A percentile compares a stretch with the other conserved stretches of the same genome.
Evolutionary conservation across 495 filamentous ascomycete genomes (phyloP).

Genomic region (Aspergillus campestris): DNA sequence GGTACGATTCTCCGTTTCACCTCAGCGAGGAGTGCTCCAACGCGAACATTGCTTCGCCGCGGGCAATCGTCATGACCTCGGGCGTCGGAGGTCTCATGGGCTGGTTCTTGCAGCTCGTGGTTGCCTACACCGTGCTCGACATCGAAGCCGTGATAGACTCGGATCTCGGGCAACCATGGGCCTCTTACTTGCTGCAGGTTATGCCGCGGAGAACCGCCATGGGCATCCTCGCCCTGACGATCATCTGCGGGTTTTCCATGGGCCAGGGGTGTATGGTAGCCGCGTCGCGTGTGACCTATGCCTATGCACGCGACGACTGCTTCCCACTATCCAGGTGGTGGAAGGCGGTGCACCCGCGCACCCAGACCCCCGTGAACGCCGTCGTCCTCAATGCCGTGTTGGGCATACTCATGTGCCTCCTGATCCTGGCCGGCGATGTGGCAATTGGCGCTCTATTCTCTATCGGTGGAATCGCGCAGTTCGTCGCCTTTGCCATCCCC

Average conservation of each 20-base stretch:
- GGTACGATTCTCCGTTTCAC: slow-evolving; percentile 71
- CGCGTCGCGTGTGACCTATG: slow-evolving; percentile 69
- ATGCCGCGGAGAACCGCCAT: slow-evolving; percentile 58
- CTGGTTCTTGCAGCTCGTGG: slow-evolving; percentile 69
- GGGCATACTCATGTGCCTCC: slow-evolving; percentile 54
- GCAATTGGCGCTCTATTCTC: slow-evolving; percentile 70
- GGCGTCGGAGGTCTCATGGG: slow-evolving; percentile 60
- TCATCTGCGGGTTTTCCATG: slow-evolving; percentile 72
- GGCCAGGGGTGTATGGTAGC: slow-evolving; percentile 80
- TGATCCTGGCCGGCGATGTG: slow-evolving; percentile 58
- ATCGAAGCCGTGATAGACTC: slow-evolving; percentile 53
- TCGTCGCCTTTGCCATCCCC: slow-evolving; percentile 65
- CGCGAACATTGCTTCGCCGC: slow-evolving; percentile 63
- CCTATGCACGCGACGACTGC: slow-evolving; percentile 71
- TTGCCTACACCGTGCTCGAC: slow-evolving; percentile 71
- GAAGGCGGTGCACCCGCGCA: slow-evolving; percentile 57
- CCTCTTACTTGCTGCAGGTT: slow-evolving; percentile 63
- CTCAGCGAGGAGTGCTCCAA: slow-evolving; percentile 72
- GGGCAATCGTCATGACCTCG: slow-evolving; percentile 69
- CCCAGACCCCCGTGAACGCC: slow-evolving; percentile 68
- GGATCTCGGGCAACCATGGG: slow-evolving; percentile 67
- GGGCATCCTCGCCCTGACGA: slow-evolving; percentile 59
- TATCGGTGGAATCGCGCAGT: slow-evolving; percentile 68
- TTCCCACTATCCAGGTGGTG: slow-evolving; percentile 59
- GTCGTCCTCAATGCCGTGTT: slow-evolving; percentile 64